Evolutionary conservation across 179 eudicot species (phyloP).

Genomic region (Heliamphora pulchella): DNA sequence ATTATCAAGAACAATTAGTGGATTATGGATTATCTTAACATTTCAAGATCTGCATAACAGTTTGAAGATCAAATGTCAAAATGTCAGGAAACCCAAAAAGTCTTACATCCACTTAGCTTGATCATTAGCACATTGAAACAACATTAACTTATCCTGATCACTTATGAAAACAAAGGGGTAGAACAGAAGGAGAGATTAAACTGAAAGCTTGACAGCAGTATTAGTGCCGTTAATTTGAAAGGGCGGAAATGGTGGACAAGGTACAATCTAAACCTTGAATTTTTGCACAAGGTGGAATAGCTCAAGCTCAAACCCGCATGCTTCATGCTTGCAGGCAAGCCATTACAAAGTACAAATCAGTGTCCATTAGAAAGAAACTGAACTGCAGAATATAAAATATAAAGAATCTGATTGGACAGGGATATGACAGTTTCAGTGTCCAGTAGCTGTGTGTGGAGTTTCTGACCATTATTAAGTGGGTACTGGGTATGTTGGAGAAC

Average conservation of each 20-base stretch:
- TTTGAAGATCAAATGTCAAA: background rate
- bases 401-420: background rate
- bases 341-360: background rate
- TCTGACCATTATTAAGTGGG: background rate
- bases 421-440: background rate
- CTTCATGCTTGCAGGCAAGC: background rate
- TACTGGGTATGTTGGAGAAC: background rate
- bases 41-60: constrained; percentile 8
- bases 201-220: background rate
- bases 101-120: background rate
- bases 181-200: background rate
- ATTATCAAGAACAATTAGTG: constrained; percentile 12
- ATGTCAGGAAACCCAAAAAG: constrained; percentile 8
- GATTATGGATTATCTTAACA: background rate
- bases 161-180: background rate
- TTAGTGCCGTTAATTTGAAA: background rate
- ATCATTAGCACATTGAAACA: background rate
- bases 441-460: background rate
- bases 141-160: background rate
- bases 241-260: background rate
- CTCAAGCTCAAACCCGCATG: background rate
- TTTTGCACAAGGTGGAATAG: background rate
- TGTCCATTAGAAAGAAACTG: background rate
- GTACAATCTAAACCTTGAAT: background rate
- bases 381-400: background rate